A percentile compares a stretch with the other conserved stretches of the same genome.
These are phyloP conservation scores for Citrus maxima DNA, from an alignment of 345 rosid species.

Conservation along the genomic window DNA sequence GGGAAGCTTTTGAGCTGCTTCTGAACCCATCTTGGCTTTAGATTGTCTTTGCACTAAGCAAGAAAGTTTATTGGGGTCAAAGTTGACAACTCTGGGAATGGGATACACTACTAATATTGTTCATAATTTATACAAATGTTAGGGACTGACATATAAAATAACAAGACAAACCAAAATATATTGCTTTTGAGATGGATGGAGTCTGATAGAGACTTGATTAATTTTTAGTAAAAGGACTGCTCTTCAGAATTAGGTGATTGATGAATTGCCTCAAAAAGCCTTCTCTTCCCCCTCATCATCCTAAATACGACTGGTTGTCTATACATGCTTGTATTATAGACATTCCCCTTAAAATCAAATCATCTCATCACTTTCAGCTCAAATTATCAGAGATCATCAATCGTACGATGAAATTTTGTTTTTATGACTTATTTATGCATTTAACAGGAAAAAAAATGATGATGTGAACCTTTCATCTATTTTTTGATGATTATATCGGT, in stretches of 20 bases:
- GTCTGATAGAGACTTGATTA: too few species aligned
- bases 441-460: not conserved
- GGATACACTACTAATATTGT: not conserved
- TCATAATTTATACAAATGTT: not conserved
- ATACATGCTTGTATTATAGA: not conserved
- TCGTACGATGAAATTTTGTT: not conserved
- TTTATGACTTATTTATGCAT: not conserved
- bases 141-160: not conserved
- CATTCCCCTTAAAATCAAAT: not conserved
- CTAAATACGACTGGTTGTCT: not conserved
- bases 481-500: not conserved
- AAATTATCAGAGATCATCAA: not conserved
- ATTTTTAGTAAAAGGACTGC: too few species aligned
- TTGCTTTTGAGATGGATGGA: not conserved
- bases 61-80: not conserved
- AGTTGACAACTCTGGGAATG: not conserved
- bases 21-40: constrained; percentile 18
- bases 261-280: too few species aligned
- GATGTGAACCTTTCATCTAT: not conserved
- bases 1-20: constrained; percentile 16
- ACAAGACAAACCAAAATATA: too few species aligned
- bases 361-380: not conserved
- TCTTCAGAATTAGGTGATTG: too few species aligned
- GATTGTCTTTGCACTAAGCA: not conserved
- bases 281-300: too few species aligned